Base-by-base conservation (phyloP, 805 yeast genomes). In the Metschnikowia koreensis region DNA sequence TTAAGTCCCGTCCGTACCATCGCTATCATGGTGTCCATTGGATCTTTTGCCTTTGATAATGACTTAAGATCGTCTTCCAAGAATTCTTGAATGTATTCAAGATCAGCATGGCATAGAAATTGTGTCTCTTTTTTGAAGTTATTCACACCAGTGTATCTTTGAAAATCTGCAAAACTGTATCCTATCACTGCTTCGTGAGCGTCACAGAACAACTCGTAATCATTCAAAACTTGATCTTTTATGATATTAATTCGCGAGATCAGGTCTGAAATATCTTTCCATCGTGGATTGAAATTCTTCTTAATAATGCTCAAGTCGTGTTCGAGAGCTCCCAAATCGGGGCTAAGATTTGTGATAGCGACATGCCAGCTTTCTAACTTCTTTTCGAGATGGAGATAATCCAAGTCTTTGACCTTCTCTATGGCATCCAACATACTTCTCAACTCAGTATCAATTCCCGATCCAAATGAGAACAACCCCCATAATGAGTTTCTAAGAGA, bases 361-460 rank as follows among this genome's bases (percentile, higher is more conserved):
- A 10, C 26, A 11, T 22, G 15, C 28, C 53, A 49, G 6, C 10
- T 13, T 26, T 27, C 37, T 16, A 50, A 28, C 16, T 41, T 39
- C 1, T 16, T 13, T 37, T 22, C 12, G 49, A 43, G 37, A 34
- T 39, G 38, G 4, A 2, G 3, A 10, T 29, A 15, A 28, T 36
- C 53, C 9, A 47, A 16, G 7, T 22, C 36, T 6, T 41, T 44
- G 22, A 8, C 29, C 10, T 34, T 41, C 11, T 38, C 39, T 10
- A 52, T 22, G 6, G 37, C 28, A 10, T 43, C 53, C 6, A 15
- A 37, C 13, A 52, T 28, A 26, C 39, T 42, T 7, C 44, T 34
- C 7, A 47, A 38, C 31, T 53, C 56, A 5, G 38, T 44, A 33
- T 44, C 37, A 28, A 44, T 28, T n/a, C 47, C 56, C 8, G 49